Base-by-base conservation (phyloP, 2,329 filamentous ascomycete species). In the Colletotrichum lindemuthianum region DNA sequence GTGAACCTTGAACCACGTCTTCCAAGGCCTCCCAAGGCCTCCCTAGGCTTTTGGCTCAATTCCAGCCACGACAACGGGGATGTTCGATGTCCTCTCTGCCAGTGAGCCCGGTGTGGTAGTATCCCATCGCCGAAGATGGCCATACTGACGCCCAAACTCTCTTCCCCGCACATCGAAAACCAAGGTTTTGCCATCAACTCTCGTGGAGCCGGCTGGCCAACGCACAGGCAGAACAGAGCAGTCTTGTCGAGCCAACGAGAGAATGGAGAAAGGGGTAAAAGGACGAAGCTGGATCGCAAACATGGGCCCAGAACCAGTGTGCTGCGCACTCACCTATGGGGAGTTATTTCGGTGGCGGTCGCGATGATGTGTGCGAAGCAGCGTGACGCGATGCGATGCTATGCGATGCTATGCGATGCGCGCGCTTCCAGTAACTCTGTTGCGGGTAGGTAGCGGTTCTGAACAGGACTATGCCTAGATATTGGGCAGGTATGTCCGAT, bases 1-100 rank as follows among this genome's bases (percentile, higher is more conserved):
- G 37, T 59, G 63, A 66, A 64, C 66, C 66, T 60, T 68, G 66
- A 60, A 40, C 66, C 66, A 57, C 55, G 63, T 47, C 47, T 50
- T 56, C 60, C 45, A 43, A 36, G 56, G 51, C 56, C 44, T 32
- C 53, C 60, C 45, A 43, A 36, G 56, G 51, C 56, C 44, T 32
- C 53, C 48, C 48, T 43, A 41, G 39, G 15, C 33, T 55, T 34
- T 24, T 33, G 39, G 13, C 43, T 40, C 48, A 40, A 57, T 41
- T 66, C 48, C 48, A 40, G 49, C 48, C 59, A 63, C 59, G 43
- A 33, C 36, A 64, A 60, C 66, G 59, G 49, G 66, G 64, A 67
- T 68, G 36, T 53, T 60, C 59, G 66, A 58, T 67, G 64, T 58
- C 32, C 11, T 10, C 11, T 24, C 24, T 51, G 12, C 50, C 49